Conservation (phyloP, 805 yeast genomes). For the Teunomyces barrocoloradensis region DNA sequence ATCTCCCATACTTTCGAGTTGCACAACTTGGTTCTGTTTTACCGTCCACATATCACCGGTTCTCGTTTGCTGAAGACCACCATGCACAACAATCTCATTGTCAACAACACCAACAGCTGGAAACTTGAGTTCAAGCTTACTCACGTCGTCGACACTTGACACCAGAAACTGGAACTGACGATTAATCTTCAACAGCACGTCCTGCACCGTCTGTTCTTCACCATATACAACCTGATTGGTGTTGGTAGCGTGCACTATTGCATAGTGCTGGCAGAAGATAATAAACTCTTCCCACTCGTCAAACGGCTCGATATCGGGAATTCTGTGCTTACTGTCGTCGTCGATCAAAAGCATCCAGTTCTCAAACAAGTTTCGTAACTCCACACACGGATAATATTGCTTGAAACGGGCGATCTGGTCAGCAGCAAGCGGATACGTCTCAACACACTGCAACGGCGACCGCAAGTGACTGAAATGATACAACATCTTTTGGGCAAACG, state of each 20-base stretch:
- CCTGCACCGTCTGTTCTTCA: neutral
- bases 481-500: conserved; percentile 74
- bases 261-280: conserved; percentile 72
- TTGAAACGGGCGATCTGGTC: conserved; percentile 53
- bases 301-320: conserved; percentile 60
- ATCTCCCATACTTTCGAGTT: neutral
- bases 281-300: conserved; percentile 86
- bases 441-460: conserved; percentile 68
- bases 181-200: neutral
- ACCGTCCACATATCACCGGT: conserved; percentile 8
- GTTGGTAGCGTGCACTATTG: conserved; percentile 63
- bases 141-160: neutral
- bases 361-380: conserved; percentile 52
- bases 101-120: conserved; percentile 32
- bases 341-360: conserved; percentile 54
- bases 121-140: conserved; percentile 38
- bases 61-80: conserved; percentile 39
- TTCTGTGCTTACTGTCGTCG: conserved; percentile 32
- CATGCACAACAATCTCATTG: conserved; percentile 30
- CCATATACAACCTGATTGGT: neutral
- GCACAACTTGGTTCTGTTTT: neutral
- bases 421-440: conserved; percentile 48
- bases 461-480: conserved; percentile 63
- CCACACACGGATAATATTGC: conserved; percentile 47
- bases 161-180: neutral